Conservation (phyloP, 1,284 basidiomycete genomes). For the Sphaerobolus stellatus region DNA sequence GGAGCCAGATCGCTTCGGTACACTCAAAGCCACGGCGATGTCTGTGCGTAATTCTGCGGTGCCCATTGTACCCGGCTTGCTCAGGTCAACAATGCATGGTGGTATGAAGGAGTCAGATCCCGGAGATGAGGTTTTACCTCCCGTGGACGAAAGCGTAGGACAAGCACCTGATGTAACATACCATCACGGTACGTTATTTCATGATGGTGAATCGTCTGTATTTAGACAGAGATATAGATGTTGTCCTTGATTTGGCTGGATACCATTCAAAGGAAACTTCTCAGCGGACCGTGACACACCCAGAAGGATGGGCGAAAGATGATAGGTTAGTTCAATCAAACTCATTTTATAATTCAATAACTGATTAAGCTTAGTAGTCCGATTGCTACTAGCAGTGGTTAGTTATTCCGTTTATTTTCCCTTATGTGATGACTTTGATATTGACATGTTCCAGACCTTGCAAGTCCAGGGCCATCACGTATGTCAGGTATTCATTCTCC, state of each 20-base stretch:
- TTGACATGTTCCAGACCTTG: not conserved
- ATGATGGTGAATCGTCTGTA: conserved; percentile 15
- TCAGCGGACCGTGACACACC: conserved; percentile 35
- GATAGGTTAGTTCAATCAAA: too few relatives aligned
- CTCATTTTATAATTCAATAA: too few relatives aligned
- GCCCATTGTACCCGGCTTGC: not conserved
- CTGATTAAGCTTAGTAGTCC: too few relatives aligned
- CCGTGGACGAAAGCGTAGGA: conserved; percentile 42
- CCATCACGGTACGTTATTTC: conserved; percentile 53
- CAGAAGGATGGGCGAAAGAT: not conserved
- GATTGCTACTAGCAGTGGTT: too few relatives aligned
- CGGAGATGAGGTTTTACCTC: conserved; percentile 55
- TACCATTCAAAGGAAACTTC: conserved; percentile 55
- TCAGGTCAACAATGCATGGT: not conserved
- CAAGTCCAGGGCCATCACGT: conserved; percentile 2
- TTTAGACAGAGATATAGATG: conserved; percentile 41
- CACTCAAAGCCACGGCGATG: not conserved
- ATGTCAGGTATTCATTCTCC: not conserved
- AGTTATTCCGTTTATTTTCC: not conserved
- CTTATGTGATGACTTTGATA: not conserved
- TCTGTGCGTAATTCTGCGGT: not conserved
- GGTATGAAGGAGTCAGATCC: conserved; percentile 21
- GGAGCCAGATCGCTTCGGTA: too few relatives aligned
- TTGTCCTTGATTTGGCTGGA: conserved; percentile 65
- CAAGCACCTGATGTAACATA: conserved; percentile 69